phyloP scores from a whole-genome alignment of 2,329 filamentous ascomycete genomes.

The Xylariaceae sp. region DNA sequence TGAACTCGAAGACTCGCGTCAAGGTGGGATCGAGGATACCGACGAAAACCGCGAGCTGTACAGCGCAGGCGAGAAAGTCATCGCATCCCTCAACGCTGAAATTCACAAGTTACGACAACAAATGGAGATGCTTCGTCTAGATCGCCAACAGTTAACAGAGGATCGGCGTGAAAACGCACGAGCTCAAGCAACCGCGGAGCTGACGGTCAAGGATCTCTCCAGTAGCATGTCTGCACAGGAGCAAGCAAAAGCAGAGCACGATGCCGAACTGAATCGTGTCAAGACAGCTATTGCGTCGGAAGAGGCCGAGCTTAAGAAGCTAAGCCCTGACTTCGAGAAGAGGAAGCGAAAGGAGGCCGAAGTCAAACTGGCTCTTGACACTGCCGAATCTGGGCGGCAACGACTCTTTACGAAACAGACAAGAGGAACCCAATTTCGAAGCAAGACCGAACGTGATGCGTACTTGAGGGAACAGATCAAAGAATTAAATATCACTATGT shows the following conservation, averaged over 20 bases:
- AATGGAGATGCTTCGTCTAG: constrained; percentile 78
- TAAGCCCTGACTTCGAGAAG: constrained; percentile 74
- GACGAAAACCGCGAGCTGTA: constrained; percentile 77
- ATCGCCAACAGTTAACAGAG: constrained; percentile 82
- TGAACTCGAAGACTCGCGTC: constrained; percentile 74
- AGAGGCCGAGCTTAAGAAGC: constrained; percentile 67
- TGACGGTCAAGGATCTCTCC: constrained; percentile 76
- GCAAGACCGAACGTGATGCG: constrained; percentile 81
- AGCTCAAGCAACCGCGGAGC: constrained; percentile 76
- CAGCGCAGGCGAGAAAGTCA: constrained; percentile 71
- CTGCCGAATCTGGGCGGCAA: constrained; percentile 69
- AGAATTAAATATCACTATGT: constrained; percentile 71
- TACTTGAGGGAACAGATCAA: constrained; percentile 78
- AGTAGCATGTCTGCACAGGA: constrained; percentile 78
- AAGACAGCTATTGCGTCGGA: constrained; percentile 70
- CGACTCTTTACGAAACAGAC: constrained; percentile 90
- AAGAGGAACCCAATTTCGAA: constrained; percentile 80
- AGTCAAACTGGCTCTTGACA: constrained; percentile 67
- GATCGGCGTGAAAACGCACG: constrained; percentile 82
- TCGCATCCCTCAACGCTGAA: constrained; percentile 71
- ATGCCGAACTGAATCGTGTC: constrained; percentile 67
- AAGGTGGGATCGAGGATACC: constrained; percentile 77
- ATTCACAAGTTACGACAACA: constrained; percentile 78
- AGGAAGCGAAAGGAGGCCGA: constrained; percentile 70
- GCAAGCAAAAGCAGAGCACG: constrained; percentile 66